Evolutionary conservation across 176 grass and related monocot genomes (phyloP).

Genomic region (Puccinellia tenuiflora): DNA sequence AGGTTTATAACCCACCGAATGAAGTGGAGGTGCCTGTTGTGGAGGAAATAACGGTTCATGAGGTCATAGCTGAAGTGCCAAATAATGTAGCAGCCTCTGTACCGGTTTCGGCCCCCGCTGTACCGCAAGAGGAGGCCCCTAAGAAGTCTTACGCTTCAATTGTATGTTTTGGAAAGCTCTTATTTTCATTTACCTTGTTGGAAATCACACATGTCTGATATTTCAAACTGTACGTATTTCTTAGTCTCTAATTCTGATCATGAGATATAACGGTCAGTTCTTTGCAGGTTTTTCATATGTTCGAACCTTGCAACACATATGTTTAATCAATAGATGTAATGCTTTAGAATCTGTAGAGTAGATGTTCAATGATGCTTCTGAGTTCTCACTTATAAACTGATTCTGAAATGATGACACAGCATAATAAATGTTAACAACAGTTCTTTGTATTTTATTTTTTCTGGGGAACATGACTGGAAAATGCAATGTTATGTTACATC

Average conservation of each 20-base stretch:
- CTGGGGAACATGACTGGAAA: not conserved
- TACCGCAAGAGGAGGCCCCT: conserved; percentile 46
- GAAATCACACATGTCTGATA: not conserved
- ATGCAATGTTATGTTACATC: not conserved
- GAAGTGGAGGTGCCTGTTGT: conserved; percentile 30
- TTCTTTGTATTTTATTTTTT: not conserved
- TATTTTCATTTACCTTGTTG: not conserved
- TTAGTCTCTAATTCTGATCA: not conserved
- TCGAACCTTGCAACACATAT: not conserved
- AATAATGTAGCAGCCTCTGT: conserved; percentile 20
- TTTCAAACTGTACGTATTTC: not conserved
- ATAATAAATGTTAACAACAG: not conserved
- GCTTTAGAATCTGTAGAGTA: not conserved
- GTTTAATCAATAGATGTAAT: not conserved
- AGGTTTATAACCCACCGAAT: conserved; percentile 45
- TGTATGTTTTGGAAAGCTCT: conserved; percentile 39
- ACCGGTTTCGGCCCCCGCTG: conserved; percentile 8
- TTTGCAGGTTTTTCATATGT: not conserved
- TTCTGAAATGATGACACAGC: not conserved
- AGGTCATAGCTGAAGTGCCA: conserved; percentile 55
- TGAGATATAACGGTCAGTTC: not conserved
- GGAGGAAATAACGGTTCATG: conserved; percentile 41
- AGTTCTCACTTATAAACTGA: conserved; percentile 1
- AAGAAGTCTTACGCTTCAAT: conserved; percentile 98
- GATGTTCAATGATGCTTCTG: not conserved